Conservation (phyloP, 2,329 filamentous ascomycete species). For the Fusarium incarnatum region DNA sequence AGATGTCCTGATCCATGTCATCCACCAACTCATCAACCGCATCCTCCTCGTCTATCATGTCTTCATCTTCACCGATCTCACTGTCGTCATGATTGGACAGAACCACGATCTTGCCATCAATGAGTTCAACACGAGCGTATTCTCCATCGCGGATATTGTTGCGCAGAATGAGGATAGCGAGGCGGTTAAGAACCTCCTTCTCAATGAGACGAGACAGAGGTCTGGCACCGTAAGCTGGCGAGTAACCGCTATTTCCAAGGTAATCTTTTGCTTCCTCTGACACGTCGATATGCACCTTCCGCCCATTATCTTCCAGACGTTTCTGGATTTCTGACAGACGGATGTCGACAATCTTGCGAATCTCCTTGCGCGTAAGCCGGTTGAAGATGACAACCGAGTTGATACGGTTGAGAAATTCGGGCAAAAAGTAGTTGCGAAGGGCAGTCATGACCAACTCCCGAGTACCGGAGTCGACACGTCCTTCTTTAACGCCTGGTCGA, state of each 20-base stretch:
- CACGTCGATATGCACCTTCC: slow-evolving; percentile 87
- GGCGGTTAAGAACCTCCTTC: slow-evolving; percentile 93
- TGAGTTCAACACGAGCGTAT: slow-evolving; percentile 79
- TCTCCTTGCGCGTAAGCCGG: slow-evolving; percentile 88
- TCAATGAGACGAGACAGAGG: slow-evolving; percentile 92
- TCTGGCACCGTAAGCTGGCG: slow-evolving; percentile 92
- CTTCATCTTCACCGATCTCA: slow-evolving; percentile 71
- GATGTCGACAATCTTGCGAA: slow-evolving; percentile 94
- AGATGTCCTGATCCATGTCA: slow-evolving; percentile 71
- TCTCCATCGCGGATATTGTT: slow-evolving; percentile 90
- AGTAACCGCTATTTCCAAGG: slow-evolving; percentile 90
- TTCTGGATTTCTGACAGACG: slow-evolving; percentile 90
- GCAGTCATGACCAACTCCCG: slow-evolving; percentile 90
- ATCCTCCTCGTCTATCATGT: slow-evolving; percentile 80
- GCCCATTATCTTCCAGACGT: slow-evolving; percentile 84
- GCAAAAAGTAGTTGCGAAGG: slow-evolving; percentile 94
- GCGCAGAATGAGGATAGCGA: slow-evolving; percentile 91
- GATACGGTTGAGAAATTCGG: slow-evolving; percentile 98
- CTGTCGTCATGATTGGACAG: slow-evolving; percentile 81
- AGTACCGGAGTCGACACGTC: slow-evolving; percentile 86
- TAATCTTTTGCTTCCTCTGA: slow-evolving; percentile 91
- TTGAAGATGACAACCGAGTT: slow-evolving; percentile 98
- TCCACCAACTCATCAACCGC: slow-evolving; percentile 75
- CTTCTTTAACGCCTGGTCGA: slow-evolving; percentile 80
- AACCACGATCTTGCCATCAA: slow-evolving; percentile 83